phyloP scores from a whole-genome alignment of 148 eudicot species.

The Amaranthus cruentus region DNA sequence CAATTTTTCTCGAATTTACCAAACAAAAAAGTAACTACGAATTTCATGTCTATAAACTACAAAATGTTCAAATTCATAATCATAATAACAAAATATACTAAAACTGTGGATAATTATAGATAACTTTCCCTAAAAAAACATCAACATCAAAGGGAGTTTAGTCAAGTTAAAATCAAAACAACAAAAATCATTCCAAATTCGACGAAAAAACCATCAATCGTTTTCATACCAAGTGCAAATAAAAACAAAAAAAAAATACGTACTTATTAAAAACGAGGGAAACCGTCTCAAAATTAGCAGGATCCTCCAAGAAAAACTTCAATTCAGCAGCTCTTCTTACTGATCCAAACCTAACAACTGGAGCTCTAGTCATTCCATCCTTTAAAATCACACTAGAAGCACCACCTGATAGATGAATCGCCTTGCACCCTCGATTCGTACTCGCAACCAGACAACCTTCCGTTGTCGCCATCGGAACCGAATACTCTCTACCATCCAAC shows the following conservation, averaged over 20 bases:
- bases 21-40: background rate
- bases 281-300: slow-evolving; percentile 54
- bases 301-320: slow-evolving; percentile 72
- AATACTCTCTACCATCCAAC: slow-evolving; percentile 60
- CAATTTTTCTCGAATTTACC: background rate
- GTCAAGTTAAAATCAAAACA: too few species aligned
- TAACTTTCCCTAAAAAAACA: too few species aligned
- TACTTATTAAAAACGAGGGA: slow-evolving; percentile 62
- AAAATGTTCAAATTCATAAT: too few species aligned
- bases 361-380: slow-evolving; percentile 91
- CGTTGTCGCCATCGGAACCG: slow-evolving; percentile 85
- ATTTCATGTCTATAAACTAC: background rate
- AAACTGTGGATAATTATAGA: too few species aligned
- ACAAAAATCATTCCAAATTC: too few species aligned
- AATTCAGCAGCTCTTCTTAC: slow-evolving; percentile 64
- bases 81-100: too few species aligned
- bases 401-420: slow-evolving; percentile 62
- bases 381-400: slow-evolving; percentile 51
- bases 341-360: slow-evolving; percentile 63
- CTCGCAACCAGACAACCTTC: slow-evolving; percentile 88
- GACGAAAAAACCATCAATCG: too few species aligned
- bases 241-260: background rate
- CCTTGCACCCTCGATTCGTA: slow-evolving; percentile 83
- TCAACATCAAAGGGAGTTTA: too few species aligned
- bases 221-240: too few species aligned